Evolutionary conservation across 495 filamentous ascomycete species (phyloP).

Genomic region (Staphylotrichum longicolle): DNA sequence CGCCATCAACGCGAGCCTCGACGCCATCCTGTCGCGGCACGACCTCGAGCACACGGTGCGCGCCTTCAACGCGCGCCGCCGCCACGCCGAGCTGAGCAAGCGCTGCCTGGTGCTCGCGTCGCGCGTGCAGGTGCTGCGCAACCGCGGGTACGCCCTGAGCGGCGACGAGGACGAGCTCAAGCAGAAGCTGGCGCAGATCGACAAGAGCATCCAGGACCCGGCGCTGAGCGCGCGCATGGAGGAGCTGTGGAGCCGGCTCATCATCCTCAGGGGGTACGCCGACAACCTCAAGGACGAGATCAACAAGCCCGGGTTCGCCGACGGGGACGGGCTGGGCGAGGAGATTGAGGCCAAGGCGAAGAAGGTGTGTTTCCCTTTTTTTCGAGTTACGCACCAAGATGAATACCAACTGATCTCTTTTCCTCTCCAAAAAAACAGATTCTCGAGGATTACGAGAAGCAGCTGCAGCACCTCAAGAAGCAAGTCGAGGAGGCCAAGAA

Average conservation of each 20-base stretch:
- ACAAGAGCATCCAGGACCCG: conserved; percentile 77
- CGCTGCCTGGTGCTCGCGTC: conserved; percentile 81
- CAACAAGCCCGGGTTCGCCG: conserved; percentile 57
- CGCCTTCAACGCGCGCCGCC: conserved; percentile 73
- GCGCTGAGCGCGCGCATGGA: conserved; percentile 77
- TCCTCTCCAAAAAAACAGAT: conserved; percentile 53
- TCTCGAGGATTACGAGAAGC: conserved; percentile 82
- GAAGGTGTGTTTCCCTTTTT: conserved; percentile 59
- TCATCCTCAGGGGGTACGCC: conserved; percentile 76
- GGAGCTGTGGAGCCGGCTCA: conserved; percentile 95
- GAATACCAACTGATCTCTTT: conserved; percentile 11
- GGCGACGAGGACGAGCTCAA: conserved; percentile 87
- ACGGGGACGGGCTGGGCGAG: conserved; percentile 63
- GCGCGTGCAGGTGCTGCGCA: conserved; percentile 87
- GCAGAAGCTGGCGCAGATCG: conserved; percentile 74
- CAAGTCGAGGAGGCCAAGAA: conserved; percentile 74
- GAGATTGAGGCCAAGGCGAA: conserved; percentile 75
- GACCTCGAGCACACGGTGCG: conserved; percentile 78
- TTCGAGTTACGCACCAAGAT: background rate
- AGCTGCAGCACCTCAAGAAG: conserved; percentile 79
- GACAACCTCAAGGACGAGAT: conserved; percentile 76
- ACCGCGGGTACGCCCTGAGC: conserved; percentile 88
- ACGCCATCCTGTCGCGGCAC: conserved; percentile 74
- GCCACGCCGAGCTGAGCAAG: conserved; percentile 75
- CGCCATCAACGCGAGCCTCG: conserved; percentile 81